Evolutionary conservation across 352 stramenopile genomes (phyloP).

Genomic region (Pythium pectinolyticum): DNA sequence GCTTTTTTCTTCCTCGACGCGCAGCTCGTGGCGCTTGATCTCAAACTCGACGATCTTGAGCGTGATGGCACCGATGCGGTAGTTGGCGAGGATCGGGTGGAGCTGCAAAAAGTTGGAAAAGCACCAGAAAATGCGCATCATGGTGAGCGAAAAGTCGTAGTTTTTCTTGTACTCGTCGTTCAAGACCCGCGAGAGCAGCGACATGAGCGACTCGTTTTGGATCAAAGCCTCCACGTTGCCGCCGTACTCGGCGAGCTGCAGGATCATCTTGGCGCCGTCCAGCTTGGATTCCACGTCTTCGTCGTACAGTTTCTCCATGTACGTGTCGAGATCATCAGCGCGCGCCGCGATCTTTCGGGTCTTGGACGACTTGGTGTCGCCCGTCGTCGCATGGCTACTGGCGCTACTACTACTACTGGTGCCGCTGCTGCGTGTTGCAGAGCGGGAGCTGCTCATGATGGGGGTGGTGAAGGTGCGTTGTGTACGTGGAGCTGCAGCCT

Average conservation of each 20-base stretch:
- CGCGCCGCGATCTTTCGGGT: constrained; percentile 55
- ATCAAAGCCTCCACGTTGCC: constrained; percentile 92
- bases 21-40: constrained; percentile 87
- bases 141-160: constrained; percentile 92
- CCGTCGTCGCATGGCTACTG: not conserved
- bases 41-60: constrained; percentile 95
- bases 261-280: constrained; percentile 89
- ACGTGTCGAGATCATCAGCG: constrained; percentile 88
- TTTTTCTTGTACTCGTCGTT: constrained; percentile 95
- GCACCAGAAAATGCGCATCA: constrained; percentile 94
- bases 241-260: constrained; percentile 88
- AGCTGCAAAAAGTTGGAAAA: constrained; percentile 96
- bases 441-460: constrained; percentile 17
- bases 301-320: constrained; percentile 95
- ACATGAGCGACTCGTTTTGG: constrained; percentile 94
- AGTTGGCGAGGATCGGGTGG: constrained; percentile 91
- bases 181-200: constrained; percentile 90
- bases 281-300: constrained; percentile 85
- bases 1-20: constrained; percentile 65
- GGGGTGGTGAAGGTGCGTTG: not conserved
- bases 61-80: constrained; percentile 92
- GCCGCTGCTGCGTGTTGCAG: constrained; percentile 17
- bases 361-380: constrained; percentile 31
- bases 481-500: not conserved
- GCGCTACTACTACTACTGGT: constrained; percentile 32